Percentiles rank a stretch among this genome's conserved stretches.
Conservation (phyloP, 768 basidiomycete species). For the Pleurotus pulmonarius region DNA sequence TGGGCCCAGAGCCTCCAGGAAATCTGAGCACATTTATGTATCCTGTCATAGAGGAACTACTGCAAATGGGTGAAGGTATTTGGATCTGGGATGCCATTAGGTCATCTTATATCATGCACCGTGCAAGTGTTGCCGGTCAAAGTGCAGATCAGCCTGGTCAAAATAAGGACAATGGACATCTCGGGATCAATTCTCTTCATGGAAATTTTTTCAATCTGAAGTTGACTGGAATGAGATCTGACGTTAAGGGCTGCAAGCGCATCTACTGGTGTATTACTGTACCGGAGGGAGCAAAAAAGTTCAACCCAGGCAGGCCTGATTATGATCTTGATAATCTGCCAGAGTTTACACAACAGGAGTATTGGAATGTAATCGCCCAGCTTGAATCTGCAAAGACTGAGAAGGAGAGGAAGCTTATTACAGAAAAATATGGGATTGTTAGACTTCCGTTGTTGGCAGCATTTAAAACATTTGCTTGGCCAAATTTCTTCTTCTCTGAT, state of each 20-base stretch:
- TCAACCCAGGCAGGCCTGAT: slow-evolving; percentile 18
- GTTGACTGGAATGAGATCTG: slow-evolving; percentile 21
- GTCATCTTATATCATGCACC: slow-evolving; percentile 18
- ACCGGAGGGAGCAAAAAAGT: slow-evolving; percentile 16
- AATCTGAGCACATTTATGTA: slow-evolving; percentile 23
- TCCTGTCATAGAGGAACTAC: slow-evolving; percentile 23
- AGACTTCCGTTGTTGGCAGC: slow-evolving; percentile 24
- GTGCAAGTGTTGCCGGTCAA: slow-evolving; percentile 15
- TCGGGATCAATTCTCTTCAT: slow-evolving; percentile 22
- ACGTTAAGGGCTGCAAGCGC: slow-evolving; percentile 16
- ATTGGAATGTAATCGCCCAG: slow-evolving; percentile 19
- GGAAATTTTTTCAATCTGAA: slow-evolving; percentile 24
- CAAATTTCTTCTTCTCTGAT: slow-evolving; percentile 29
- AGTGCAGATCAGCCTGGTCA: slow-evolving; percentile 30
- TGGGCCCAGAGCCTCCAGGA: slow-evolving; percentile 23
- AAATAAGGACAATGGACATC: slow-evolving; percentile 27
- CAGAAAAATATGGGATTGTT: slow-evolving; percentile 19
- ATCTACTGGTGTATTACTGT: slow-evolving; percentile 23
- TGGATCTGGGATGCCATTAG: slow-evolving; percentile 30
- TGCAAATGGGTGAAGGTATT: slow-evolving; percentile 20
- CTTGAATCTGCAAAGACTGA: slow-evolving; percentile 14
- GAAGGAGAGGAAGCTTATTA: slow-evolving; percentile 14
- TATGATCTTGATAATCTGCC: slow-evolving; percentile 22
- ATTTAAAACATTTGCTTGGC: slow-evolving; percentile 25
- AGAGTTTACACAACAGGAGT: slow-evolving; percentile 16